Conservation (phyloP, 441 rosid genomes). For the Omphalea diandra region DNA sequence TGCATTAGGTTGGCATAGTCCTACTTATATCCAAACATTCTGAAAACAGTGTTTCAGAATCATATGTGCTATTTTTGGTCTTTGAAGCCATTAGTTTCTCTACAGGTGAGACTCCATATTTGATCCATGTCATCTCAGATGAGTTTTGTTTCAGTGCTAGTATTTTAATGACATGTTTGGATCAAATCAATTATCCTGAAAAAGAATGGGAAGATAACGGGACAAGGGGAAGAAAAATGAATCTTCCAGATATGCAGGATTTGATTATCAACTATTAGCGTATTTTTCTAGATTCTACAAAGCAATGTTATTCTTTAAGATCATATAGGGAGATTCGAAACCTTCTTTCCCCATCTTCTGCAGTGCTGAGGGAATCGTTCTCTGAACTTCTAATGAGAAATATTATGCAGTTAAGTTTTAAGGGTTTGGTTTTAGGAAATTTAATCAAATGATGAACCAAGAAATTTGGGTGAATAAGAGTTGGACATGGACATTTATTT, state of each 20-base stretch:
- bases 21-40: not conserved
- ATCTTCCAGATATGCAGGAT: not conserved
- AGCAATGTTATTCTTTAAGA: not conserved
- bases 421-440: not conserved
- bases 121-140: not conserved
- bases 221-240: not conserved
- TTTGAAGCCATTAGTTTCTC: not conserved
- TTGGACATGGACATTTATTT: not conserved
- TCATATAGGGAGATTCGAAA: not conserved
- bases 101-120: not conserved
- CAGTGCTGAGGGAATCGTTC: not conserved
- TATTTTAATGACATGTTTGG: not conserved
- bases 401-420: not conserved
- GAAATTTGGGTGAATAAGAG: not conserved
- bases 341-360: not conserved
- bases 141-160: not conserved
- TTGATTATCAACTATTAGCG: not conserved
- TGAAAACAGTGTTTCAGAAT: not conserved
- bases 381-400: not conserved
- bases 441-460: not conserved
- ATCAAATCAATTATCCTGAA: not conserved
- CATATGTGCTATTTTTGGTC: not conserved
- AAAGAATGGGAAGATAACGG: not conserved
- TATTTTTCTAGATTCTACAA: not conserved
- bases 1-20: not conserved